phyloP scores from a whole-genome alignment of 106 monocot species.

The Allium fistulosum region DNA sequence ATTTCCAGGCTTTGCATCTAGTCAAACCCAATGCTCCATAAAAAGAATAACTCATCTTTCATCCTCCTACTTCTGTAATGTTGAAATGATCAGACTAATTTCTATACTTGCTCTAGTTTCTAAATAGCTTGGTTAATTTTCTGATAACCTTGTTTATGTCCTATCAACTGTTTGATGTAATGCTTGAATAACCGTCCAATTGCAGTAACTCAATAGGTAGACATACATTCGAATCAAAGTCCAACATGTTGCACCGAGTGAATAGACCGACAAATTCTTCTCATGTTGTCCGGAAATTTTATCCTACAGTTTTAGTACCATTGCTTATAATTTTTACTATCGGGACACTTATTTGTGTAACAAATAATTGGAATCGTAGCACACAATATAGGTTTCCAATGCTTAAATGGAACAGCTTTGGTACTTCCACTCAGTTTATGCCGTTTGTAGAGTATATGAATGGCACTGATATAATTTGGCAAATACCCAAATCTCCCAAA shows the following conservation, averaged over 20 bases:
- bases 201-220: background rate
- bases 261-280: constrained; percentile 5
- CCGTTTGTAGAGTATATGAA: constrained; percentile 32
- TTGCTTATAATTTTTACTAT: constrained; percentile 14
- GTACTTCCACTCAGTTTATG: constrained; percentile 6
- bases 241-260: constrained; percentile 11
- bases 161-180: constrained; percentile 1
- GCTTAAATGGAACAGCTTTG: constrained; percentile 16
- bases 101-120: too few species aligned
- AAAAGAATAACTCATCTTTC: too few species aligned
- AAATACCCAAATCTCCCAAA: constrained; percentile 57
- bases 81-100: too few species aligned
- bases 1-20: too few species aligned
- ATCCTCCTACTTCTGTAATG: too few species aligned
- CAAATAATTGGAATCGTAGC: constrained; percentile 13
- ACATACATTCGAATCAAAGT: background rate
- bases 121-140: background rate
- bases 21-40: too few species aligned
- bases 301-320: constrained; percentile 1
- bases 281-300: constrained; percentile 10
- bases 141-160: background rate
- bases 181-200: constrained; percentile 2
- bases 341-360: constrained; percentile 1
- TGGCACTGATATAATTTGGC: constrained; percentile 59
- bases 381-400: constrained; percentile 2